Evolutionary conservation across 768 basidiomycete species (phyloP).

Genomic region (Panaeolus cyanescens): DNA sequence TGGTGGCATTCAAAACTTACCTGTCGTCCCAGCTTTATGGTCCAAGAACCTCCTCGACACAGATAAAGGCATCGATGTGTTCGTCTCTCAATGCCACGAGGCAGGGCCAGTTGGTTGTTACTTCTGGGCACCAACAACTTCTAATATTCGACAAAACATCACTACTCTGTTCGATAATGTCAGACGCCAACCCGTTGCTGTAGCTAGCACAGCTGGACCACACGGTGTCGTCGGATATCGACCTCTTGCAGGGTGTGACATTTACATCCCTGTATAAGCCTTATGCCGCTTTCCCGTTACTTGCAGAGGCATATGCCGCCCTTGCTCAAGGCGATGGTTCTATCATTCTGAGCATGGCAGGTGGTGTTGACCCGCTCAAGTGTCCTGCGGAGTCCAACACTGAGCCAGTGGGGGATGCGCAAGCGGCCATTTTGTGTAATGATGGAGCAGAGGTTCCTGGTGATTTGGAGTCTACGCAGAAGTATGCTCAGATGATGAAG

Average conservation of each 20-base stretch:
- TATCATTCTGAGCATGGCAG: constrained; percentile 21
- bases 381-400: constrained; percentile 27
- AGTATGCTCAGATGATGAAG: constrained; percentile 26
- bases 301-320: constrained; percentile 37
- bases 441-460: constrained; percentile 34
- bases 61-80: constrained; percentile 30
- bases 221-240: constrained; percentile 43
- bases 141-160: constrained; percentile 33
- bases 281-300: constrained; percentile 29
- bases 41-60: constrained; percentile 35
- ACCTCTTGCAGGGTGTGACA: constrained; percentile 24
- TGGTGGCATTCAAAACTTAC: neutral
- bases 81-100: constrained; percentile 36
- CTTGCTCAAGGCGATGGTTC: constrained; percentile 33
- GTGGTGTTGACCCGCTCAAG: constrained; percentile 19
- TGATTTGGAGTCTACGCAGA: constrained; percentile 25
- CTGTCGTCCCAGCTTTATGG: constrained; percentile 27
- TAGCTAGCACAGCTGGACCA: constrained; percentile 19
- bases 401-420: constrained; percentile 17
- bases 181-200: constrained; percentile 31
- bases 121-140: constrained; percentile 35
- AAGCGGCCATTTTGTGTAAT: constrained; percentile 30
- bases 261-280: constrained; percentile 38
- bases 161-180: constrained; percentile 32
- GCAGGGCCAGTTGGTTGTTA: constrained; percentile 38